Conservation (phyloP, 2,329 filamentous ascomycete genomes). For the Epichloe uncinata region DNA sequence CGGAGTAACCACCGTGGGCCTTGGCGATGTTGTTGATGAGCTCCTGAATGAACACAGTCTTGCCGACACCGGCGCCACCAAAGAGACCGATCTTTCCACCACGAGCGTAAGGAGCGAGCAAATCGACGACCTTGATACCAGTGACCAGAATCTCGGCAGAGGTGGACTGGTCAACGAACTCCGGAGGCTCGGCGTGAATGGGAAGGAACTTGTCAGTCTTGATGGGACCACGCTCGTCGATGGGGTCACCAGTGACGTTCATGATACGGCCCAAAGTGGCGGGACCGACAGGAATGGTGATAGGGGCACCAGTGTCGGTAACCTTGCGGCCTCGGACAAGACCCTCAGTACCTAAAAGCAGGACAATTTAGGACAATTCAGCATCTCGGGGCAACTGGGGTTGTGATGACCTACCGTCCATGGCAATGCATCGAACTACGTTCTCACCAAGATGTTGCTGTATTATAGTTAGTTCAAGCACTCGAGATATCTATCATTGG, state of each 20-base stretch:
- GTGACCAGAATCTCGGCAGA: constrained; percentile 92
- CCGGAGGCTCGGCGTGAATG: constrained; percentile 89
- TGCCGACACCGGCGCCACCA: constrained; percentile 99
- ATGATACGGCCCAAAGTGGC: constrained; percentile 97
- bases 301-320: constrained; percentile 82
- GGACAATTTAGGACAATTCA: constrained; percentile 3
- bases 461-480: constrained; percentile 22
- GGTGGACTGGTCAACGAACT: constrained; percentile 92
- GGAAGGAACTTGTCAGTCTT: constrained; percentile 78
- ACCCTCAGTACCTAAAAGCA: constrained; percentile 80
- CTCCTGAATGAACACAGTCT: constrained; percentile 99
- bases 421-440: constrained; percentile 99
- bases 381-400: not conserved
- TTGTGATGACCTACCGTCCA: constrained; percentile 67
- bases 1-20: constrained; percentile 99
- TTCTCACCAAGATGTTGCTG: constrained; percentile 99
- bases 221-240: constrained; percentile 98
- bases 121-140: constrained; percentile 99
- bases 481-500: constrained; percentile 2
- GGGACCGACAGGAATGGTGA: constrained; percentile 89
- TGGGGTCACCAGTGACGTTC: constrained; percentile 99
- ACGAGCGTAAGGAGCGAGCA: constrained; percentile 97
- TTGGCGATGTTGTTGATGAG: constrained; percentile 99
- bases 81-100: constrained; percentile 99
- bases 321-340: constrained; percentile 83